A percentile compares a stretch with the other conserved stretches of the same genome.
Evolutionary conservation across 116 monocot genomes (phyloP).

Genomic region (Iris pallida): DNA sequence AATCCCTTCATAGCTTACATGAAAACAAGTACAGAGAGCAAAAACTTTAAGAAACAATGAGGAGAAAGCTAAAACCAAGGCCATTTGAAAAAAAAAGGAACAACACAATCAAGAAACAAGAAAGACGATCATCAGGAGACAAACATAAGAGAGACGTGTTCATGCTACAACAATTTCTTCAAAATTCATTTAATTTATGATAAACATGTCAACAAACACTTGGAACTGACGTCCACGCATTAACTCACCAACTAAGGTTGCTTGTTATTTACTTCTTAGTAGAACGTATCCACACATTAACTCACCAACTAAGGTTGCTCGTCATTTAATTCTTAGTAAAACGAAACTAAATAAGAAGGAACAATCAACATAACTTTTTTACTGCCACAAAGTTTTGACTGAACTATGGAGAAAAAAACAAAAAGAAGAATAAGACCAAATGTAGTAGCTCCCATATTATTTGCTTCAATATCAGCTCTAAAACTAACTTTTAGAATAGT

Average conservation of each 20-base stretch:
- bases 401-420: background rate
- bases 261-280: too few relatives aligned
- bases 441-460: conserved; percentile 16
- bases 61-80: background rate
- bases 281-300: too few relatives aligned
- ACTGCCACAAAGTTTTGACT: background rate
- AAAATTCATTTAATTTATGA: too few relatives aligned
- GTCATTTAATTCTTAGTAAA: too few relatives aligned
- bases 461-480: background rate
- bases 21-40: background rate
- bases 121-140: background rate
- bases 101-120: background rate
- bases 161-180: too few relatives aligned
- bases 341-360: background rate
- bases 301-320: too few relatives aligned
- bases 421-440: background rate
- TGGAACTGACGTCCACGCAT: too few relatives aligned
- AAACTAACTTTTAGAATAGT: conserved; percentile 16
- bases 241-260: too few relatives aligned
- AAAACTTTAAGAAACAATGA: background rate
- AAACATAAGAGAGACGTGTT: too few relatives aligned
- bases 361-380: background rate
- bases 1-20: background rate
- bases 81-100: background rate
- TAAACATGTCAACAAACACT: too few relatives aligned